A percentile compares a stretch with the other conserved stretches of the same genome.
These are phyloP conservation scores for Trifolium subterraneum DNA, from an alignment of 306 rosid genomes.

Conservation along the genomic window DNA sequence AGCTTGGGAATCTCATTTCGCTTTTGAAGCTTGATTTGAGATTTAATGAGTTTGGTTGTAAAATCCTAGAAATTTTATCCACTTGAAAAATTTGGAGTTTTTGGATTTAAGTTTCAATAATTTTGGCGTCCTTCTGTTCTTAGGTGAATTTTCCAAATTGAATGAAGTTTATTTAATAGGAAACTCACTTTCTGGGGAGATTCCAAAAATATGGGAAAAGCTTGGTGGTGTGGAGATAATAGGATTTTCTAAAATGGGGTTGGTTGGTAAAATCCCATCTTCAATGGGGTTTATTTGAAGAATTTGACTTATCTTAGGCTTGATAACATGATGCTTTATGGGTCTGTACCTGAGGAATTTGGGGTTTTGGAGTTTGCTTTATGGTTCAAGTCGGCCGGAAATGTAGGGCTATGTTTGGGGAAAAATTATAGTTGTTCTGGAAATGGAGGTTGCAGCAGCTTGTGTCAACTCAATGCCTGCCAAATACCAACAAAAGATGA, in stretches of 20 bases:
- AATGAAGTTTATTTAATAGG: slow-evolving; percentile 77
- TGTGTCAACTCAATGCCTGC: slow-evolving; percentile 39
- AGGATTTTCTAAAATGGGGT: slow-evolving; percentile 69
- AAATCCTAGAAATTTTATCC: slow-evolving; percentile 61
- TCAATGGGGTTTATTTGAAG: slow-evolving; percentile 72
- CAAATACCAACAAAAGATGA: slow-evolving; percentile 36
- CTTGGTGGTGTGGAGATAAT: slow-evolving; percentile 55
- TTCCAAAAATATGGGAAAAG: slow-evolving; percentile 77
- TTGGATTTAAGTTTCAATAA: slow-evolving; percentile 77
- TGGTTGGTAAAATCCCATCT: slow-evolving; percentile 66
- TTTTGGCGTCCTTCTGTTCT: slow-evolving; percentile 67
- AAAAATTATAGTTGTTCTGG: slow-evolving; percentile 11
- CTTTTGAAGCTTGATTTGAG: slow-evolving; percentile 80
- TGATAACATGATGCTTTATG: slow-evolving; percentile 73
- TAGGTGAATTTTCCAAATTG: slow-evolving; percentile 54
- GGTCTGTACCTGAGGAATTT: slow-evolving; percentile 73
- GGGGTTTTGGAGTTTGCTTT: too few species aligned
- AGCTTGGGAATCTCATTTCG: slow-evolving; percentile 53
- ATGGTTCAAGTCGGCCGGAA: slow-evolving; percentile 68
- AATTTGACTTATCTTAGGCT: slow-evolving; percentile 70
- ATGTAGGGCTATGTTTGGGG: slow-evolving; percentile 66
- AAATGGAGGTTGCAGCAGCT: slow-evolving; percentile 15
- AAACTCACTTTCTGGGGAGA: slow-evolving; percentile 68
- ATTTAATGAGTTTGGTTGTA: slow-evolving; percentile 54
- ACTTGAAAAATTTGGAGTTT: slow-evolving; percentile 53